Evolutionary conservation across 768 basidiomycete species (phyloP).

Genomic region (Heimioporus sp.): DNA sequence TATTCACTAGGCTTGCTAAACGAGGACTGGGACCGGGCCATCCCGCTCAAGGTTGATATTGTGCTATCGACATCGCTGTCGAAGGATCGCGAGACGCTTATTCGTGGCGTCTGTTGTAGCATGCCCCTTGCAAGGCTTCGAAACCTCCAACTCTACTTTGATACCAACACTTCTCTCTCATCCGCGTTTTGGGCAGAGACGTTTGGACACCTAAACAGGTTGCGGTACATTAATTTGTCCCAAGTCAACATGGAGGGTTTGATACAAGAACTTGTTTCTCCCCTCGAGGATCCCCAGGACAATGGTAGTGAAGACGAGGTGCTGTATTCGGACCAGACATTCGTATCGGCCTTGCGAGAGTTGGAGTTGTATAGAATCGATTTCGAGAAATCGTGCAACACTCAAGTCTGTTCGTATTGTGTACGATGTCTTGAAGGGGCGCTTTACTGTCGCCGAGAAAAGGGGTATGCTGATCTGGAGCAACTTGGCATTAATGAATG

Average conservation of each 20-base stretch:
- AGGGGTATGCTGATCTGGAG: constrained; percentile 7
- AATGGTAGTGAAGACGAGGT: not conserved
- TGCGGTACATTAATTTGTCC: constrained; percentile 11
- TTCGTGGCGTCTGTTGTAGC: constrained; percentile 9
- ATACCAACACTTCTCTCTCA: constrained; percentile 7
- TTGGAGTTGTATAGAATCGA: constrained; percentile 5
- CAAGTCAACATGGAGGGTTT: constrained; percentile 9
- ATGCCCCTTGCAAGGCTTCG: constrained; percentile 12
- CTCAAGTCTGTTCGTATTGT: constrained; percentile 3
- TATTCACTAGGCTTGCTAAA: not conserved
- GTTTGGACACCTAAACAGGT: constrained; percentile 13
- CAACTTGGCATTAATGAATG: constrained; percentile 13
- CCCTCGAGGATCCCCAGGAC: not conserved
- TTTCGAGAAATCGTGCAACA: constrained; percentile 10
- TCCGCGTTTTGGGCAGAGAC: constrained; percentile 15
- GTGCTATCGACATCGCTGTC: constrained; percentile 4
- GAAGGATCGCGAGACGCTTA: constrained; percentile 12
- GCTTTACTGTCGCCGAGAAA: constrained; percentile 10
- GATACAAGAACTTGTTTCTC: constrained; percentile 1
- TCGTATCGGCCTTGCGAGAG: constrained; percentile 16
- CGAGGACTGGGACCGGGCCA: constrained; percentile 19
- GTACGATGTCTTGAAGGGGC: constrained; percentile 14
- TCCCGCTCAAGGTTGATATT: constrained; percentile 18
- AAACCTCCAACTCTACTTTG: constrained; percentile 6
- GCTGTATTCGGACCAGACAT: constrained; percentile 1